A percentile compares a stretch with the other conserved stretches of the same genome.
Conservation (phyloP, 139 green algal genomes). For the Microglena sp. region DNA sequence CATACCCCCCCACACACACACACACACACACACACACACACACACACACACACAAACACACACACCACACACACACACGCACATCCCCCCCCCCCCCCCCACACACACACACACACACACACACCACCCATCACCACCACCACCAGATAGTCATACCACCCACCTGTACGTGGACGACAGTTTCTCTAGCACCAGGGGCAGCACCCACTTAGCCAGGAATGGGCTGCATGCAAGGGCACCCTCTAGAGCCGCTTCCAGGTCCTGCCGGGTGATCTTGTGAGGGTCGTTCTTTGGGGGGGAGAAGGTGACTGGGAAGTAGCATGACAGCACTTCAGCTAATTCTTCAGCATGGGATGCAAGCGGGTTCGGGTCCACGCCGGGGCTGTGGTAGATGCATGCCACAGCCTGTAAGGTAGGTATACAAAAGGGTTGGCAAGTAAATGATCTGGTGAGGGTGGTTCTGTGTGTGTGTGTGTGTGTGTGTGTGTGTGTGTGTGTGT, state of each 20-base stretch:
- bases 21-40: too few species aligned
- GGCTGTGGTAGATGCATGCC: conserved; percentile 6
- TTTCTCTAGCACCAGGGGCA: conserved; percentile 37
- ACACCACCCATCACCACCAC: background rate
- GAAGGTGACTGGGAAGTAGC: conserved; percentile 88
- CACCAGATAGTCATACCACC: background rate
- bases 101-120: background rate
- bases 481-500: background rate
- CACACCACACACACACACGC: too few species aligned
- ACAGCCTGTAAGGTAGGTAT: conserved; percentile 4
- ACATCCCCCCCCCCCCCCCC: too few species aligned
- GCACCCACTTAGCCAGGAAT: conserved; percentile 18
- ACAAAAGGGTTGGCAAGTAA: background rate
- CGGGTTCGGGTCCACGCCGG: background rate
- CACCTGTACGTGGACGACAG: conserved; percentile 29
- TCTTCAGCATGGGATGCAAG: background rate
- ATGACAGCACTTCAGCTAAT: conserved; percentile 2
- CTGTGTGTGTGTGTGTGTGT: background rate
- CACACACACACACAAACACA: too few species aligned
- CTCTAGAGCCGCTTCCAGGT: conserved; percentile 11
- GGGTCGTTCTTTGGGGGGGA: conserved; percentile 53
- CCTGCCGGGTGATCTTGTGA: conserved; percentile 1
- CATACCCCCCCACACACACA: too few species aligned
- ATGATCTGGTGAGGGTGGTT: background rate
- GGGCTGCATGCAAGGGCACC: conserved; percentile 9